Conservation (phyloP, 768 basidiomycete genomes). For the Tephrocybe sp. region DNA sequence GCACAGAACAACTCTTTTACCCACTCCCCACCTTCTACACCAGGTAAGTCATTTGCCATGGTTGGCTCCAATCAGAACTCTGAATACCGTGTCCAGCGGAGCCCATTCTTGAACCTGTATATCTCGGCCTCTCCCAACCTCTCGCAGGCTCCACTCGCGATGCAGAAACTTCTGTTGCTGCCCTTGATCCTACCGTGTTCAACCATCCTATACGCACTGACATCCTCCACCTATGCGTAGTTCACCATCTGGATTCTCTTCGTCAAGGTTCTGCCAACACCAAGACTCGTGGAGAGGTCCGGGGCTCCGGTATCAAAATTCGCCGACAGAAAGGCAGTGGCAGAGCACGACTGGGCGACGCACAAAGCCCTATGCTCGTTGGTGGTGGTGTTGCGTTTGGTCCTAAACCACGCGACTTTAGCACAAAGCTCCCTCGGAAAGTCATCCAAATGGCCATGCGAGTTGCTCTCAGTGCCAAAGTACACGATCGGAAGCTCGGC, state of each 20-base stretch:
- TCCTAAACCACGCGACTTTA: conserved; percentile 89
- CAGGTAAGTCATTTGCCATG: conserved; percentile 7
- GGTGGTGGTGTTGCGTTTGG: conserved; percentile 95
- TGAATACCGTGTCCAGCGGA: conserved; percentile 27
- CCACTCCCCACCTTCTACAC: conserved; percentile 3
- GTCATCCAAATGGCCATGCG: conserved; percentile 92
- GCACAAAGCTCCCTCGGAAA: conserved; percentile 90
- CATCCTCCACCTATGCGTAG: conserved; percentile 89
- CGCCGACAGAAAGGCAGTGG: conserved; percentile 92
- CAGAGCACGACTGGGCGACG: conserved; percentile 86
- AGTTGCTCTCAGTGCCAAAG: conserved; percentile 82
- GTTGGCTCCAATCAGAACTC: neutral
- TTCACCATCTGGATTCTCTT: conserved; percentile 82
- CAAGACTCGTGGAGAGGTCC: conserved; percentile 89
- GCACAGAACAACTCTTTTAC: conserved; percentile 2
- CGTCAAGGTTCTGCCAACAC: conserved; percentile 93
- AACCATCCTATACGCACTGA: conserved; percentile 86
- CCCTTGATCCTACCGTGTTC: conserved; percentile 82
- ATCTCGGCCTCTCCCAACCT: conserved; percentile 61
- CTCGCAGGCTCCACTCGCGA: conserved; percentile 41
- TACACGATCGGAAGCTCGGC: conserved; percentile 72
- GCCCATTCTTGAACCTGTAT: conserved; percentile 48
- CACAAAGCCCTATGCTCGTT: conserved; percentile 80
- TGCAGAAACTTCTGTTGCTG: conserved; percentile 47
- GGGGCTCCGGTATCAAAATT: conserved; percentile 87